Evolutionary conservation across 1,284 basidiomycete species (phyloP), one percentile per base, ranked within the genome.

Genomic region (Pseudozyma sp.): DNA sequence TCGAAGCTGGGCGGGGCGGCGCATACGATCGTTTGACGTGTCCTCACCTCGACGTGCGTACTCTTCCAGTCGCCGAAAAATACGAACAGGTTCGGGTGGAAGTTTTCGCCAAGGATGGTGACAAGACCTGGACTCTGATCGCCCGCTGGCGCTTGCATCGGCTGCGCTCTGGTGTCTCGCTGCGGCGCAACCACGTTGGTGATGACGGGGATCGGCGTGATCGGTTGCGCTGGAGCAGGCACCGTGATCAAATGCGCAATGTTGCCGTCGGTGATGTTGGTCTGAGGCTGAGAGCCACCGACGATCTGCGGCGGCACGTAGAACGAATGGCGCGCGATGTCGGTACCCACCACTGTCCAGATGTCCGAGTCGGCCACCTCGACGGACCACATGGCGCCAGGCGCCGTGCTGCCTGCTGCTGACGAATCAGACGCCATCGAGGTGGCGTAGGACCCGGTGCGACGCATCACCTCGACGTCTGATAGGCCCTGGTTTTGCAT

Each of bases 21-120:
- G 83, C 80, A 86, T 73, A 63, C 85, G 58, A 75, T 85, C 19
- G 94, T 93, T 85, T 95, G 93, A 59, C 90, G 90, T 86, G 93
- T 94, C 73, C 93, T 88, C 72, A 94, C 90, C 86, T 96, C 93
- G 73, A 93, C 92, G 82, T 91, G 92, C 34, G 90, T 89, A 54
- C 92, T 93, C 46, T 92, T 92, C 83, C 94, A 91, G 39, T 92
- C 90, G 46, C 93, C 94, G 81, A 94, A 97, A 87, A 92, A 97
- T 51, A 96, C 89, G 60, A 88, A 90, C 77, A 92, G 88, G 90
- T 91, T 57, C 86, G 93, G 93, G 80, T 88, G 88, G 84, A 97
- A 94, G 86, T 94, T 93, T 85, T 94, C 92, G 62, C 94, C 94
- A 81, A 94, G 93, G 5, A 94, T 88, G 44, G 92, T 93, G 62